Evolutionary conservation across 1,139 yeast species (phyloP).

Genomic region (Saccharomyces hybrid): DNA sequence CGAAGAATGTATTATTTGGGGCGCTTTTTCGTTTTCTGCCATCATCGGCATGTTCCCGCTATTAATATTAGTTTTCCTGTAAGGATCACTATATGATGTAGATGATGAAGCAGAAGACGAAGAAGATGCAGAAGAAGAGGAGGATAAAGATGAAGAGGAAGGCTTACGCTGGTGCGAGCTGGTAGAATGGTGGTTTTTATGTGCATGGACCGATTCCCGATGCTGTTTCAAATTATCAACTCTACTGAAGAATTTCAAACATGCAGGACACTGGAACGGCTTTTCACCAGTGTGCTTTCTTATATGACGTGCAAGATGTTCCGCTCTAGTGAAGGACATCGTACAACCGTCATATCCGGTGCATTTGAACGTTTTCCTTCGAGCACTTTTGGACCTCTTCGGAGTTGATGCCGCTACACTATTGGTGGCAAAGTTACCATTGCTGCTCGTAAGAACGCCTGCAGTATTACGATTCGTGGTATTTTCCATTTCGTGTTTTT

Average conservation of each 20-base stretch:
- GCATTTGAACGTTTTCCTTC: constrained; percentile 69
- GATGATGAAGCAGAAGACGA: constrained; percentile 3
- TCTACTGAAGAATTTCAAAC: constrained; percentile 73
- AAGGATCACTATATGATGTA: constrained; percentile 51
- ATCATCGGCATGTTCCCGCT: neutral
- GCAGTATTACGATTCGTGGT: neutral
- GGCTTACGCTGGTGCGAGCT: neutral
- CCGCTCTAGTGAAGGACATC: constrained; percentile 85
- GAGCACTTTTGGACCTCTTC: neutral
- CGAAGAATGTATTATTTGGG: neutral
- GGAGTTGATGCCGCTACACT: neutral
- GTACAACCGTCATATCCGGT: constrained; percentile 83
- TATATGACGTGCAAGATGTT: constrained; percentile 87
- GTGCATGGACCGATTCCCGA: constrained; percentile 77
- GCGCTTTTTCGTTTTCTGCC: neutral
- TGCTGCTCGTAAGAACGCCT: neutral
- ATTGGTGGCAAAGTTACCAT: neutral
- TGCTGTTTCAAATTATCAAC: constrained; percentile 88
- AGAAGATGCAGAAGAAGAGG: constrained; percentile 4
- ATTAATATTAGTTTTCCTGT: constrained; percentile 15
- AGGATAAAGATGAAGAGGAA: neutral
- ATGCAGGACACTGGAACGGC: constrained; percentile 80
- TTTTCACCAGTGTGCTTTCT: constrained; percentile 94
- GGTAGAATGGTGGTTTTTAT: neutral
- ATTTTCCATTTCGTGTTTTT: neutral